Conservation (phyloP, 352 stramenopile species). For the Pythium volutum region DNA sequence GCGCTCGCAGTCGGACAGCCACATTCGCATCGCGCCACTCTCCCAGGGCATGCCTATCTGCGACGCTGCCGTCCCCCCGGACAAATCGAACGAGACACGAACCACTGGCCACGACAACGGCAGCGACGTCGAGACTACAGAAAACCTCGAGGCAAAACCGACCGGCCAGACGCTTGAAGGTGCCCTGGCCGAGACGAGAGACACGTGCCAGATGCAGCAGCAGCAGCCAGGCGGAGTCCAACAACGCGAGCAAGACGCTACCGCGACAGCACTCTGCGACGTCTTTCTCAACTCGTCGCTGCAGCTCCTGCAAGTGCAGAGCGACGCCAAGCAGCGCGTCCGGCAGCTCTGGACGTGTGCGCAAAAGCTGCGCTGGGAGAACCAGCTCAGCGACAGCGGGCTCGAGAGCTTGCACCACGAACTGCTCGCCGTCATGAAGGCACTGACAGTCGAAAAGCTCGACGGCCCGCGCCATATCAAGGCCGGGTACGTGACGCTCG, state of each 20-base stretch:
- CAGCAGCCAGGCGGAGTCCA: too few species aligned
- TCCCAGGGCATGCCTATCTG: not conserved
- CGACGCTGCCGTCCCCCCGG: not conserved
- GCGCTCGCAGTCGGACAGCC: constrained; percentile 35
- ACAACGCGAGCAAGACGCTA: not conserved
- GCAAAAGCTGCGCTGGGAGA: constrained; percentile 48
- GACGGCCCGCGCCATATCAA: constrained; percentile 44
- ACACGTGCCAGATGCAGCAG: too few species aligned
- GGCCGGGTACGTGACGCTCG: constrained; percentile 44
- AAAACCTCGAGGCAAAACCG: not conserved
- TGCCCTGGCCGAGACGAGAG: not conserved
- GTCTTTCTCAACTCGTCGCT: constrained; percentile 60
- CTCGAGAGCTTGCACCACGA: constrained; percentile 37
- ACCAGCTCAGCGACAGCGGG: constrained; percentile 32
- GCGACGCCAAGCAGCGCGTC: constrained; percentile 49
- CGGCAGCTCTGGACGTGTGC: constrained; percentile 63
- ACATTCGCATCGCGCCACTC: constrained; percentile 19
- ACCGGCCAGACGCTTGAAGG: not conserved
- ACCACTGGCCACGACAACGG: not conserved
- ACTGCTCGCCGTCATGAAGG: constrained; percentile 39
- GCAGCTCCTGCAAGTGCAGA: constrained; percentile 62
- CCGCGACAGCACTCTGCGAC: constrained; percentile 19
- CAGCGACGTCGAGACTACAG: not conserved
- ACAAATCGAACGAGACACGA: not conserved
- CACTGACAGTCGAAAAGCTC: constrained; percentile 57